These are phyloP conservation scores for Xenosphaeropsis pyriputrescens DNA, from an alignment of 2,329 filamentous ascomycete genomes.

Conservation along the genomic window DNA sequence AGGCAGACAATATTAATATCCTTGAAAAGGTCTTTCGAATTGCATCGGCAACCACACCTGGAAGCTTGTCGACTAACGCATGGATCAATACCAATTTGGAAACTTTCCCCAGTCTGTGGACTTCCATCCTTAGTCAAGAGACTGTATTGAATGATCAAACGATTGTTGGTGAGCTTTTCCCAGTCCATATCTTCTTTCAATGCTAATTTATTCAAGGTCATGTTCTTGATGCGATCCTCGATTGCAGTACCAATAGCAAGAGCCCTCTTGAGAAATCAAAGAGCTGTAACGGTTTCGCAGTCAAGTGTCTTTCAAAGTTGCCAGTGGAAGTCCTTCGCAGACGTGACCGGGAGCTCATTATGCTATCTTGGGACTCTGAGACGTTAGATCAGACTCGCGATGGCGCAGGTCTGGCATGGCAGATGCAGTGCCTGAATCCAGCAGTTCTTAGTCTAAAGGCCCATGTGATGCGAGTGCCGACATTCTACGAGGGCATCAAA, in stretches of 20 bases:
- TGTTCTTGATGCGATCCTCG: constrained; percentile 14
- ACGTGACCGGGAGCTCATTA: constrained; percentile 26
- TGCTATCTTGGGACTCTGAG: constrained; percentile 10
- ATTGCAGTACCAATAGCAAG: constrained; percentile 5
- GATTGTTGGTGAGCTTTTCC: constrained; percentile 9
- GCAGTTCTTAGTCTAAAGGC: constrained; percentile 27
- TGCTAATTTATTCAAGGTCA: constrained; percentile 4
- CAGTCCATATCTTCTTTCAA: neutral
- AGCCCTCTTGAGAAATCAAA: constrained; percentile 7
- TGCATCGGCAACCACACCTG: constrained; percentile 7
- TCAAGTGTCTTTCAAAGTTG: constrained; percentile 10
- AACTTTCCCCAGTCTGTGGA: constrained; percentile 12
- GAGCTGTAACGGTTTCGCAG: constrained; percentile 10
- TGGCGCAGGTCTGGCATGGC: no score
- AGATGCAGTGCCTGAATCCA: constrained; percentile 5
- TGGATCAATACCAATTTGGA: constrained; percentile 5
- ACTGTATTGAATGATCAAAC: constrained; percentile 9
- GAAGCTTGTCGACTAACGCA: no score
- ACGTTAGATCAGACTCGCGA: no score
- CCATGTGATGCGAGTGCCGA: constrained; percentile 34
- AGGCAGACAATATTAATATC: constrained; percentile 1
- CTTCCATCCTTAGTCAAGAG: constrained; percentile 9
- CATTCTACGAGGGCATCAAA: constrained; percentile 31
- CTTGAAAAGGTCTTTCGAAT: constrained; percentile 14
- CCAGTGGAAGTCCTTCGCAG: constrained; percentile 24